Evolutionary conservation across 768 basidiomycete species (phyloP).

Genomic region (Xerocomus brunneocitrinus): DNA sequence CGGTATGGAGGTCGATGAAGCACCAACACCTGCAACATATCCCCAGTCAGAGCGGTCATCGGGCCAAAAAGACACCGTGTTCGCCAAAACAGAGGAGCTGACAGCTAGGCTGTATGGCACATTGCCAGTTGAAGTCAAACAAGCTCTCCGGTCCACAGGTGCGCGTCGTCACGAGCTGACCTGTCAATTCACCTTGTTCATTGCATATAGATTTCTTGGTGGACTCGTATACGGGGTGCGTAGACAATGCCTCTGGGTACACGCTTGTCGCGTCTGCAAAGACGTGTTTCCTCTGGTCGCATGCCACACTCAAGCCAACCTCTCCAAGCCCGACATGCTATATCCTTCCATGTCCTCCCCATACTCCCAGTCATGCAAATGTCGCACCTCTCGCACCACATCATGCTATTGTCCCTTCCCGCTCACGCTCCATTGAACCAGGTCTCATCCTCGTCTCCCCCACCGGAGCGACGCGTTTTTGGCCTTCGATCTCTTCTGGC

Average conservation of each 20-base stretch:
- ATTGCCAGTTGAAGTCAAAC: slow-evolving; percentile 70
- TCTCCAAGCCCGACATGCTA: slow-evolving; percentile 64
- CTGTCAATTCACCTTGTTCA: not conserved
- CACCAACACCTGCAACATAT: slow-evolving; percentile 25
- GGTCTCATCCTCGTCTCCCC: slow-evolving; percentile 77
- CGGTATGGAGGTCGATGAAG: slow-evolving; percentile 68
- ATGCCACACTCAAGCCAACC: slow-evolving; percentile 65
- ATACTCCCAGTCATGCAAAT: slow-evolving; percentile 36
- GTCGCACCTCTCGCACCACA: slow-evolving; percentile 49
- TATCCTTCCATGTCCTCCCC: slow-evolving; percentile 68
- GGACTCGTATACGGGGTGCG: slow-evolving; percentile 64
- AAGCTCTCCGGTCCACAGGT: slow-evolving; percentile 67
- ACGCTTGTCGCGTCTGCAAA: slow-evolving; percentile 65
- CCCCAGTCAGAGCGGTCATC: slow-evolving; percentile 34
- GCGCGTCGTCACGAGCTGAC: slow-evolving; percentile 1
- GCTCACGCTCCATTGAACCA: slow-evolving; percentile 56
- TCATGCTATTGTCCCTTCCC: slow-evolving; percentile 58
- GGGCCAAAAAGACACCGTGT: slow-evolving; percentile 37
- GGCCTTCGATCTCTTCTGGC: slow-evolving; percentile 84
- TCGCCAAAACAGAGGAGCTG: slow-evolving; percentile 72
- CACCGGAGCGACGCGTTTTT: slow-evolving; percentile 72
- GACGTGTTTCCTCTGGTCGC: slow-evolving; percentile 83
- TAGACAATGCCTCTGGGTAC: slow-evolving; percentile 70
- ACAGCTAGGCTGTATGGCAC: slow-evolving; percentile 62
- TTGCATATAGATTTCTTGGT: slow-evolving; percentile 59